A percentile compares a stretch with the other conserved stretches of the same genome.
Conservation (phyloP, 768 basidiomycete genomes). For the Candolleomyces efflorescens region DNA sequence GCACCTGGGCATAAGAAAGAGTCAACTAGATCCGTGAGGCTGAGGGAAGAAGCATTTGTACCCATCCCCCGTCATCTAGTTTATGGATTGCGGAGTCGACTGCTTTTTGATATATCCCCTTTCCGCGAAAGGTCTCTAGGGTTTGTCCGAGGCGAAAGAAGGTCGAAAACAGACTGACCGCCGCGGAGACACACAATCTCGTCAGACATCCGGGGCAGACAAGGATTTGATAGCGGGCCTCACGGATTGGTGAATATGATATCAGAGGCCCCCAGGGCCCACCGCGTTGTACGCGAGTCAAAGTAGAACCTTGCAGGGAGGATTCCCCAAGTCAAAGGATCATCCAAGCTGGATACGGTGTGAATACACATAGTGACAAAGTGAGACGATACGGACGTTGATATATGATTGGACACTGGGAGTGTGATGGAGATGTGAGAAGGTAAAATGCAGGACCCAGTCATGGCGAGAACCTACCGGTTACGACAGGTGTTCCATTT, state of each 20-base stretch:
- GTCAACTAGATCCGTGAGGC: background rate
- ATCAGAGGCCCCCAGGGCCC: conserved; percentile 91
- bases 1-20: conserved; percentile 51
- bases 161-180: conserved; percentile 67
- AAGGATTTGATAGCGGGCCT: conserved; percentile 24
- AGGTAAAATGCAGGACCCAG: conserved; percentile 2
- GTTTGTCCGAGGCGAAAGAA: conserved; percentile 92
- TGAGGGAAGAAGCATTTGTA: conserved; percentile 22
- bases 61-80: conserved; percentile 84
- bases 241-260: conserved; percentile 94
- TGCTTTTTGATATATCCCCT: conserved; percentile 83
- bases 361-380: conserved; percentile 5
- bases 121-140: conserved; percentile 88
- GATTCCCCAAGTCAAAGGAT: conserved; percentile 84
- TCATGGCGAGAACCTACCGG: conserved; percentile 44
- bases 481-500: conserved; percentile 62
- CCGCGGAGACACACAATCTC: conserved; percentile 11
- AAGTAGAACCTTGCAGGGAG: conserved; percentile 65
- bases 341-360: conserved; percentile 58
- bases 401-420: conserved; percentile 89
- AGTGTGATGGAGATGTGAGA: conserved; percentile 6
- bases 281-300: conserved; percentile 60
- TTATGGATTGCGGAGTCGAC: conserved; percentile 80
- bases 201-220: background rate
- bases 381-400: conserved; percentile 56